These are phyloP conservation scores for Exophiala sp. DNA, from an alignment of 2,329 filamentous ascomycete genomes.

Conservation along the genomic window DNA sequence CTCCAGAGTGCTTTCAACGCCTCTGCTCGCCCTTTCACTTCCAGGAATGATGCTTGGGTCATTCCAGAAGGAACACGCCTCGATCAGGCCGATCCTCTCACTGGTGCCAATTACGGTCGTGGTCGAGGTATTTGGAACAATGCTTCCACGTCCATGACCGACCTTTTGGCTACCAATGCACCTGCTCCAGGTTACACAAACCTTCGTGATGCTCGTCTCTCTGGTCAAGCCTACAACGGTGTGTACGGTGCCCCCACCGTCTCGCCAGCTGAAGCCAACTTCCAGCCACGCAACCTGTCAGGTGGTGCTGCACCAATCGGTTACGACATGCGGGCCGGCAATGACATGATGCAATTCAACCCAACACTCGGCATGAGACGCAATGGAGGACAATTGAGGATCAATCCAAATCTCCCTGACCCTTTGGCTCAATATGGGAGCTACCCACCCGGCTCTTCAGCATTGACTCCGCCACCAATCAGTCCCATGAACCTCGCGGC, in stretches of 20 bases:
- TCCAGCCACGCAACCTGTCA: conserved; percentile 22
- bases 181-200: conserved; percentile 13
- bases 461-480: conserved; percentile 23
- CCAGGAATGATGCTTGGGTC: conserved; percentile 43
- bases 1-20: conserved; percentile 53
- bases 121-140: conserved; percentile 34
- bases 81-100: conserved; percentile 43
- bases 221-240: conserved; percentile 22
- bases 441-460: conserved; percentile 12
- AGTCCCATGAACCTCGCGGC: conserved; percentile 18
- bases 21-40: conserved; percentile 42
- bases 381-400: conserved; percentile 19
- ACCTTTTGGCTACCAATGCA: conserved; percentile 17
- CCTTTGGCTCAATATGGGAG: conserved; percentile 16
- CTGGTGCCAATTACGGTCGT: conserved; percentile 38
- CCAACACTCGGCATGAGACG: conserved; percentile 20
- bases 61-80: conserved; percentile 43
- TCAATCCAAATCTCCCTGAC: conserved; percentile 21
- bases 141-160: conserved; percentile 17
- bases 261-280: conserved; percentile 13
- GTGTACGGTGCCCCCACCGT: conserved; percentile 22
- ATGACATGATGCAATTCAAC: conserved; percentile 17
- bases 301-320: conserved; percentile 10
- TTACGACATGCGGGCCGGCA: conserved; percentile 19
- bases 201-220: conserved; percentile 20